Percentiles rank a stretch among this genome's conserved stretches.
phyloP scores from a whole-genome alignment of 202 grass and related monocot species.

The Saccharum hybrid region DNA sequence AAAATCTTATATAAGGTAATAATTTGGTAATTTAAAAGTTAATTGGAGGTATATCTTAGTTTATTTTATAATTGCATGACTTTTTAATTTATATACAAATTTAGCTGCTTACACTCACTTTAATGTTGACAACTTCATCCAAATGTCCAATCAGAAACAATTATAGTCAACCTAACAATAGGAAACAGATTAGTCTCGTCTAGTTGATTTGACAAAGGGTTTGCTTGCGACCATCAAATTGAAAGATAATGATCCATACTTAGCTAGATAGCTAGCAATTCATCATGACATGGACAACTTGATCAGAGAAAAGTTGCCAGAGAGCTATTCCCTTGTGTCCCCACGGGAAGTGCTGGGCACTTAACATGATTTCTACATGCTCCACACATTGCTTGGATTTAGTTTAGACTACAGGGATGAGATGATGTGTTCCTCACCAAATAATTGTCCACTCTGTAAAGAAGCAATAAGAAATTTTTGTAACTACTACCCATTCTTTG shows the following conservation, averaged over 20 bases:
- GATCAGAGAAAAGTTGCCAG: not conserved
- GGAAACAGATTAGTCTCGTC: not conserved
- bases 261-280: not conserved
- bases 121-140: not conserved
- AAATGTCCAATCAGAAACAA: slow-evolving; percentile 7
- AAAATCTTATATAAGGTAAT: no score
- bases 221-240: not conserved
- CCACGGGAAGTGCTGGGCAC: no score
- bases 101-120: not conserved
- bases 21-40: no score
- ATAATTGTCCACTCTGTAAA: slow-evolving; percentile 2
- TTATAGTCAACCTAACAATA: not conserved
- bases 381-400: no score
- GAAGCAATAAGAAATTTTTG: not conserved
- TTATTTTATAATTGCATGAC: no score
- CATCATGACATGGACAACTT: slow-evolving; percentile 8
- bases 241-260: not conserved
- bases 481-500: not conserved
- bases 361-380: no score
- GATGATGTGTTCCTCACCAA: not conserved
- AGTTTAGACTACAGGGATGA: not conserved
- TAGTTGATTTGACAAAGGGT: not conserved
- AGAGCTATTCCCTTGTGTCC: not conserved
- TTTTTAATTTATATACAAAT: no score
- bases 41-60: no score